Percentiles rank a stretch among this genome's conserved stretches.
phyloP scores from a whole-genome alignment of 2,329 filamentous ascomycete species.

The Phaeophleospora eucalypticola region DNA sequence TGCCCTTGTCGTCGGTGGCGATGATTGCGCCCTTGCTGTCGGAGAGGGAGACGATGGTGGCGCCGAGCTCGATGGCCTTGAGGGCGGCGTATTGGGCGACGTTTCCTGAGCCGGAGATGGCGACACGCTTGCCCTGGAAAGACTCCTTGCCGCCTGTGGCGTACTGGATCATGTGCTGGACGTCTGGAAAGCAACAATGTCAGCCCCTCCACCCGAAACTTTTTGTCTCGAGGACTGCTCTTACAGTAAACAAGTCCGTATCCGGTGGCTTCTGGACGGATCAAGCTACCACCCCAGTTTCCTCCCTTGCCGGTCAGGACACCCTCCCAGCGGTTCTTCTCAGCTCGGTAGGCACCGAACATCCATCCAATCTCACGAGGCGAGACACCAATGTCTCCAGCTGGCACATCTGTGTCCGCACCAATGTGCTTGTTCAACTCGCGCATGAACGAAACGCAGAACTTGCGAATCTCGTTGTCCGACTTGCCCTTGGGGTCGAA shows the following conservation, averaged over 20 bases:
- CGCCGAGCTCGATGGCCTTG: constrained; percentile 94
- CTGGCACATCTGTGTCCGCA: constrained; percentile 91
- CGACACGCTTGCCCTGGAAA: constrained; percentile 87
- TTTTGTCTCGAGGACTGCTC: constrained; percentile 23
- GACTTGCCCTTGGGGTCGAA: constrained; percentile 99
- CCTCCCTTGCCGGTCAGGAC: constrained; percentile 94
- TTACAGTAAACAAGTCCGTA: constrained; percentile 86
- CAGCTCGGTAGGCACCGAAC: constrained; percentile 88
- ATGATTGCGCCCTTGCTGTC: constrained; percentile 85
- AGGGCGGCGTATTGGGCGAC: constrained; percentile 96
- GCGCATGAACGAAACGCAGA: constrained; percentile 94
- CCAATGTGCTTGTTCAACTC: constrained; percentile 95
- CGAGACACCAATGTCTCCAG: constrained; percentile 92
- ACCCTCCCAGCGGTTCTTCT: constrained; percentile 89
- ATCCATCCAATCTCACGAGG: constrained; percentile 90
- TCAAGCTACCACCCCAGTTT: constrained; percentile 87
- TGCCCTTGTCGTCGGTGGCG: constrained; percentile 63
- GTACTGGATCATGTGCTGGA: constrained; percentile 91
- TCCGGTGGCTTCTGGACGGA: constrained; percentile 93
- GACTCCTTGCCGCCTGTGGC: constrained; percentile 71
- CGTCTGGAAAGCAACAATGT: constrained; percentile 49
- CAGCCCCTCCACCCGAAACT: constrained; percentile 3
- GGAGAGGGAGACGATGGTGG: constrained; percentile 84
- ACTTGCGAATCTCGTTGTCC: constrained; percentile 94
- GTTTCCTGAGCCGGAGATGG: constrained; percentile 95